Evolutionary conservation across 305 asterid species (phyloP), one percentile per base, ranked within the genome.

Genomic region (Fraxinus velutina): DNA sequence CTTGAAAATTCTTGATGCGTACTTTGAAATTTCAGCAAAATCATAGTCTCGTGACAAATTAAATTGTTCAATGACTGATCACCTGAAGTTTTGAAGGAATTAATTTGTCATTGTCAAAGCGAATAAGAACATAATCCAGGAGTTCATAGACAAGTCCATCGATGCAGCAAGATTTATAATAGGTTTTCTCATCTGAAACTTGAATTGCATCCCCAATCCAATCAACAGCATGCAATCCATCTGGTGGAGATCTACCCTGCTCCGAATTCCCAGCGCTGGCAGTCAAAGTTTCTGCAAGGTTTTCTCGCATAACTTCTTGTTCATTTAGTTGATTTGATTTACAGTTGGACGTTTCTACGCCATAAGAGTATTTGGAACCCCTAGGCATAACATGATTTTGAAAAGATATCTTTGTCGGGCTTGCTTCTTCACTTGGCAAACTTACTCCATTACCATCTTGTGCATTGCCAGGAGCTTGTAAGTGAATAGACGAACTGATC

Each of bases 11-110:
- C 66, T 29, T 57, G 73, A 62, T 70, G 39, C 71, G 77, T 77
- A 78, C 72, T 44, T 73, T 60, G 71, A 64, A 30, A 78, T 62
- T 30, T 73, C 13, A 33, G 36, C 34, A 80, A 52, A 81, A 80
- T 72, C 42, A 33, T 78, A 44, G 24, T 52, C 74, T 30, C 77
- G 50, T 39, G 19, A 78, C 47, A 79, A 64, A 37, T 75, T 15
- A 79, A 32, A 83, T 34, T 37, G 50, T 70, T 21, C 81, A 80
- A 29, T 80, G 32, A 88, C 80, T 81, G 84, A 85, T 89, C 80
- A 94, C 99, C 98, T 89, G 94, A 84, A 96, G 90, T 85, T 90
- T 93, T 37, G 97, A 89, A 72, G 99, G 99, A 84, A 89, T 76
- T 80, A 88, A 81, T 87, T 85, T 93, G 84, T 78, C 89, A 72